Evolutionary conservation across 176 grass and related monocot species (phyloP).

Genomic region (Cenchrus fungigraminus): DNA sequence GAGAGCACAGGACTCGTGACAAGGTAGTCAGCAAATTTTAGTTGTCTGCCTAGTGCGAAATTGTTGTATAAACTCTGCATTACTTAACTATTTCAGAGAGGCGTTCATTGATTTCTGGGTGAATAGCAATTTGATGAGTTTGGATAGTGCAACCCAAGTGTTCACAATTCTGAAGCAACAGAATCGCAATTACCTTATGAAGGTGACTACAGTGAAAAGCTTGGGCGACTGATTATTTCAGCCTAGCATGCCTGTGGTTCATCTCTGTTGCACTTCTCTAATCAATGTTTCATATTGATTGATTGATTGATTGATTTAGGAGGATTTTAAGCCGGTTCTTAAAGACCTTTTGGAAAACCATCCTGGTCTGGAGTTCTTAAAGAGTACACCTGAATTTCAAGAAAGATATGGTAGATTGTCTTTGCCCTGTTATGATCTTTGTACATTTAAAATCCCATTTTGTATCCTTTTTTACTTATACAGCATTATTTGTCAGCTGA

Average conservation of each 20-base stretch:
- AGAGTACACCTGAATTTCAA: conserved; percentile 96
- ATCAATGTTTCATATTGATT: conserved; percentile 32
- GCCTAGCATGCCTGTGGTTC: background rate
- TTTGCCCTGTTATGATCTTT: conserved; percentile 18
- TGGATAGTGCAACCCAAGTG: conserved; percentile 82
- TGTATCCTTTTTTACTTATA: conserved; percentile 46
- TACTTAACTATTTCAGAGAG: conserved; percentile 61
- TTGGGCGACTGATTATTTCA: conserved; percentile 34
- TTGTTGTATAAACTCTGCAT: conserved; percentile 3
- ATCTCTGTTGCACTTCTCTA: conserved; percentile 32
- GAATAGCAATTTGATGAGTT: conserved; percentile 86
- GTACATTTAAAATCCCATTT: conserved; percentile 4
- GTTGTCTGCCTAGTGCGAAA: background rate
- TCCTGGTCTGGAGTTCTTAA: conserved; percentile 92
- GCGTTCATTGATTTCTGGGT: conserved; percentile 90
- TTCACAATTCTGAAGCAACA: conserved; percentile 84
- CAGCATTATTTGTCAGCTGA: conserved; percentile 76
- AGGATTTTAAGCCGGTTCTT: conserved; percentile 92
- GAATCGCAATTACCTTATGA: conserved; percentile 61
- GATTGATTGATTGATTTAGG: conserved; percentile 66
- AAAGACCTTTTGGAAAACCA: conserved; percentile 90
- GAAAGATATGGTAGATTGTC: conserved; percentile 87
- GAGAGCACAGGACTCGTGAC: conserved; percentile 60
- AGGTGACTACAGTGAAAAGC: conserved; percentile 57
- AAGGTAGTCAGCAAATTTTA: conserved; percentile 56